phyloP scores from a whole-genome alignment of 768 basidiomycete species.

The Auriscalpium microsporum region DNA sequence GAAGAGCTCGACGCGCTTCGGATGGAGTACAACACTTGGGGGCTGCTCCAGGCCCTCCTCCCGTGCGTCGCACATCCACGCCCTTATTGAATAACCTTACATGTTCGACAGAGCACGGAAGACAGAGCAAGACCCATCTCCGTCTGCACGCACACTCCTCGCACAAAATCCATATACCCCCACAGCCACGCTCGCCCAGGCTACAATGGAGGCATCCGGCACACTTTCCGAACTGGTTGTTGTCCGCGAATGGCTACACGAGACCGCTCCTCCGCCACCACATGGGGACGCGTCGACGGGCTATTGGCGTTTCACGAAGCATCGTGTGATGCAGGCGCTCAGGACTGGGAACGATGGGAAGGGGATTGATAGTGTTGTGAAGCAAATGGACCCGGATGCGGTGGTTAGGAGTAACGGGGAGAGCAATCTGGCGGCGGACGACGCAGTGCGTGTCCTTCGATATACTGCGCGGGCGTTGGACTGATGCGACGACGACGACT shows the following conservation, averaged over 20 bases:
- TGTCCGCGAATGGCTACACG: conserved; percentile 85
- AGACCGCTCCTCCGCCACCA: conserved; percentile 52
- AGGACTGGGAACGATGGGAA: conserved; percentile 34
- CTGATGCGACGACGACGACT: neutral
- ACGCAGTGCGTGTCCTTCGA: conserved; percentile 48
- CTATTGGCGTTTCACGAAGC: conserved; percentile 80
- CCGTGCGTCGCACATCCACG: conserved; percentile 40
- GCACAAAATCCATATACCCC: conserved; percentile 77
- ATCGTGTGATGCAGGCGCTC: conserved; percentile 56
- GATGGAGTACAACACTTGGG: conserved; percentile 80
- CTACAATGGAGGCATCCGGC: conserved; percentile 58
- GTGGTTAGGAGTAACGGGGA: conserved; percentile 46
- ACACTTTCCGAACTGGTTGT: conserved; percentile 69
- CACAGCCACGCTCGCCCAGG: conserved; percentile 63
- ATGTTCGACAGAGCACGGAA: conserved; percentile 49
- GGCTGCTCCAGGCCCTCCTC: conserved; percentile 66
- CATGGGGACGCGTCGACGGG: conserved; percentile 69
- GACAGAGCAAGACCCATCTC: conserved; percentile 39
- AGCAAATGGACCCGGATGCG: conserved; percentile 77
- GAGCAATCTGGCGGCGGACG: conserved; percentile 59
- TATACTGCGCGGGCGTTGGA: neutral
- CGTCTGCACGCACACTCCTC: conserved; percentile 48
- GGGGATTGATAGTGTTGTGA: conserved; percentile 43
- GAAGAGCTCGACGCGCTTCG: conserved; percentile 56
- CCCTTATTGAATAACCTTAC: neutral